Conservation (phyloP, 1,139 yeast species). For the Yamadazyma oceani region DNA sequence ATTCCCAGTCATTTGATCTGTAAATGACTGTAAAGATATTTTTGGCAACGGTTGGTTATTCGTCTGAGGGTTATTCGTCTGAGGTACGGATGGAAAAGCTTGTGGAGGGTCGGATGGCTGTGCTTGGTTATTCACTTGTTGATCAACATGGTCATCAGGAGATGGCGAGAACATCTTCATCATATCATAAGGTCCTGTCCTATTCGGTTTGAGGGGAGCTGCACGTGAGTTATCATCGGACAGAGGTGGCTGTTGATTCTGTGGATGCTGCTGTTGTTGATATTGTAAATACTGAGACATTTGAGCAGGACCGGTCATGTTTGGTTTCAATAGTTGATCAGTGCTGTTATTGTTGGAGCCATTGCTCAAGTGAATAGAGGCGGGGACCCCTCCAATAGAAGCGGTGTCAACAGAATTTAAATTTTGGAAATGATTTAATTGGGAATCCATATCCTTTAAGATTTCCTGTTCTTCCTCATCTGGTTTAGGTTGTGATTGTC, state of each 20-base stretch:
- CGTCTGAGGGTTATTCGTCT: too few species aligned
- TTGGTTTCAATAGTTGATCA: slow-evolving; percentile 43
- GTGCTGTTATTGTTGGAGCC: slow-evolving; percentile 50
- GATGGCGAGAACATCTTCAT: slow-evolving; percentile 16
- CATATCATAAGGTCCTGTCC: slow-evolving; percentile 26
- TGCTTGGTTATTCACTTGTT: too few species aligned
- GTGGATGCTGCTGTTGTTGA: slow-evolving; percentile 7
- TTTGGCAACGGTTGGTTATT: slow-evolving; percentile 19
- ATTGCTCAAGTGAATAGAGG: slow-evolving; percentile 41
- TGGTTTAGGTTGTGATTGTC: slow-evolving; percentile 20
- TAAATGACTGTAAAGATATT: slow-evolving; percentile 41
- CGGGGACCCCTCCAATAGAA: slow-evolving; percentile 56
- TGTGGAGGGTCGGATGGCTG: slow-evolving; percentile 3
- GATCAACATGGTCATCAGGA: slow-evolving; percentile 6
- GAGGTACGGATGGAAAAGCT: background rate
- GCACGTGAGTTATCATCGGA: slow-evolving; percentile 1
- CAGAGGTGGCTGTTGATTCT: background rate
- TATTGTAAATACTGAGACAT: slow-evolving; percentile 27
- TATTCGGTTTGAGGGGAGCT: slow-evolving; percentile 32
- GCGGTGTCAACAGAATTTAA: slow-evolving; percentile 64
- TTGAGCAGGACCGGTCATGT: slow-evolving; percentile 60
- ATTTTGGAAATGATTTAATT: slow-evolving; percentile 64
- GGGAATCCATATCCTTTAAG: slow-evolving; percentile 64
- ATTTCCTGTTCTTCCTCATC: slow-evolving; percentile 61
- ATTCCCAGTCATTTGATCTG: slow-evolving; percentile 47